These are phyloP conservation scores for Phlebiopsis flavidoalba DNA, from an alignment of 768 basidiomycete genomes.

Conservation along the genomic window DNA sequence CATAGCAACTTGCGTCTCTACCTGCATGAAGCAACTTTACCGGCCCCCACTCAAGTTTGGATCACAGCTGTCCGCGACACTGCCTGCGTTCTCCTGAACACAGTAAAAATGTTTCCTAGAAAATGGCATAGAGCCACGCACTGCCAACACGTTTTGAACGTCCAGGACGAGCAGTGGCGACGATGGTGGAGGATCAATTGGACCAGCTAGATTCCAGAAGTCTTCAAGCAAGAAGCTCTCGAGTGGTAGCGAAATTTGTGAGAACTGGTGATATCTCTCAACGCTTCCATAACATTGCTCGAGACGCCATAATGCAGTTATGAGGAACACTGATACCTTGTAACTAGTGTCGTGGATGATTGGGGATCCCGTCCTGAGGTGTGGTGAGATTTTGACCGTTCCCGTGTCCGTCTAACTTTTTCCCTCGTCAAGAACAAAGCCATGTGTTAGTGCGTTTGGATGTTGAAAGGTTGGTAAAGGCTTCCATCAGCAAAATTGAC, in stretches of 20 bases:
- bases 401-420: constrained; percentile 33
- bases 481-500: not conserved
- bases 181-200: constrained; percentile 48
- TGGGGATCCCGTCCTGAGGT: constrained; percentile 26
- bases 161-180: constrained; percentile 46
- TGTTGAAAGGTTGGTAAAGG: constrained; percentile 34
- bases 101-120: too few species aligned
- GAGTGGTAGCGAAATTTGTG: too few species aligned
- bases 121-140: constrained; percentile 40
- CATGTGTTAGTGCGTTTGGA: constrained; percentile 35
- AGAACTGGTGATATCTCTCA: constrained; percentile 12
- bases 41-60: not conserved
- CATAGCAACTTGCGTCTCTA: not conserved
- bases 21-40: not conserved
- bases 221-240: constrained; percentile 28
- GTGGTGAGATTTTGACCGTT: constrained; percentile 13
- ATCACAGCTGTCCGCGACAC: not conserved
- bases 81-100: constrained; percentile 18
- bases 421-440: constrained; percentile 31
- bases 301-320: constrained; percentile 31
- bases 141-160: constrained; percentile 31
- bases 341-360: constrained; percentile 31
- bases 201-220: constrained; percentile 25
- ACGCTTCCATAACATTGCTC: not conserved
- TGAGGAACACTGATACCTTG: constrained; percentile 32